Conservation (phyloP, 257 asterid genomes). For the Ligustrum vulgare region DNA sequence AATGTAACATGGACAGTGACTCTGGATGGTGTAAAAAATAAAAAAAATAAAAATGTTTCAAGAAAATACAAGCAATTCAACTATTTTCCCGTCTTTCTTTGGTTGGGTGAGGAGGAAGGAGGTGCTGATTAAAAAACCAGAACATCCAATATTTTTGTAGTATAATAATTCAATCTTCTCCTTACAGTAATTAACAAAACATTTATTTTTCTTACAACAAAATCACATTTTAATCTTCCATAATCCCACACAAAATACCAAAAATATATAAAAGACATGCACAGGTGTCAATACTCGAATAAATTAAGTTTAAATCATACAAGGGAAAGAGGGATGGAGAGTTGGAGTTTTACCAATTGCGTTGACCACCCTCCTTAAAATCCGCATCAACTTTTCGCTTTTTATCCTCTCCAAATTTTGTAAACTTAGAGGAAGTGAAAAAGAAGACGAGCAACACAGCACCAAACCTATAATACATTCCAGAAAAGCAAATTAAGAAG, state of each 20-base stretch:
- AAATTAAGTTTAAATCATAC: slow-evolving; percentile 1
- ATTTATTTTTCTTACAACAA: no score
- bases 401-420: slow-evolving; percentile 77
- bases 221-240: neutral
- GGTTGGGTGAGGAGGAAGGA: no score
- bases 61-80: no score
- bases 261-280: slow-evolving; percentile 7
- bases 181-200: no score
- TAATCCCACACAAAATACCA: neutral
- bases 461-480: slow-evolving; percentile 53
- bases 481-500: slow-evolving; percentile 3
- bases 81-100: no score
- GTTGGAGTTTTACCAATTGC: slow-evolving; percentile 64
- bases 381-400: slow-evolving; percentile 76
- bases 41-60: no score
- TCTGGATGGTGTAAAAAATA: no score
- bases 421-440: slow-evolving; percentile 76
- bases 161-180: no score
- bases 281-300: neutral
- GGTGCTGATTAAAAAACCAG: no score
- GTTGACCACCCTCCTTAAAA: slow-evolving; percentile 96
- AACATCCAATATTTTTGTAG: no score
- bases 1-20: no score
- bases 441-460: slow-evolving; percentile 76
- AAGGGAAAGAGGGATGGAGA: neutral